A percentile compares a stretch with the other conserved stretches of the same genome.
Evolutionary conservation across 768 basidiomycete species (phyloP).

Genomic region (Saitozyma sp.): DNA sequence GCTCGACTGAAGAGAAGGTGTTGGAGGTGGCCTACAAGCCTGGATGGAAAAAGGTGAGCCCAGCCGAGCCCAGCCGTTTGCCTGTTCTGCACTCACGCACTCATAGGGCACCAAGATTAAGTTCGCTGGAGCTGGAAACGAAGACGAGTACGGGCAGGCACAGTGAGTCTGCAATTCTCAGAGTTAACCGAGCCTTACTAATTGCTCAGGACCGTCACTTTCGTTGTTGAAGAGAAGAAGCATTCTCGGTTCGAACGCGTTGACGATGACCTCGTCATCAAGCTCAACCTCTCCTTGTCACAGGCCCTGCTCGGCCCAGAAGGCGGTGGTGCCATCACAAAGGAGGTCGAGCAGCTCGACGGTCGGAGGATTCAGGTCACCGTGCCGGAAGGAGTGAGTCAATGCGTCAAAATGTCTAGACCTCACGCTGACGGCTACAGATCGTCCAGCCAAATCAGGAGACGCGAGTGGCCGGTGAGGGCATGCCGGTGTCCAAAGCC

Average conservation of each 20-base stretch:
- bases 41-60: constrained; percentile 76
- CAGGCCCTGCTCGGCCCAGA: constrained; percentile 72
- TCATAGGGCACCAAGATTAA: constrained; percentile 79
- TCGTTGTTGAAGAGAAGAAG: constrained; percentile 91
- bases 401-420: too few species aligned
- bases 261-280: constrained; percentile 72
- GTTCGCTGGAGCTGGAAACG: constrained; percentile 74
- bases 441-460: constrained; percentile 61
- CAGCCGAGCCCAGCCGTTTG: constrained; percentile 66
- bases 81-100: constrained; percentile 28
- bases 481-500: constrained; percentile 73
- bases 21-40: constrained; percentile 77
- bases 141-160: constrained; percentile 49
- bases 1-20: constrained; percentile 84
- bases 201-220: constrained; percentile 74
- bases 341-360: constrained; percentile 70
- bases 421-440: constrained; percentile 18
- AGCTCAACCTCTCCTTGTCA: constrained; percentile 68
- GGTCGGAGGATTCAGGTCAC: constrained; percentile 72
- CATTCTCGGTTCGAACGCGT: constrained; percentile 74
- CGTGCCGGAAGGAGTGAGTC: constrained; percentile 58
- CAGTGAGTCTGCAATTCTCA: constrained; percentile 57
- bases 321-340: constrained; percentile 58
- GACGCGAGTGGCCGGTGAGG: constrained; percentile 67
- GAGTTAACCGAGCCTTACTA: constrained; percentile 47